These are phyloP conservation scores for Boechera retrofracta DNA, from an alignment of 345 rosid genomes.

Conservation along the genomic window DNA sequence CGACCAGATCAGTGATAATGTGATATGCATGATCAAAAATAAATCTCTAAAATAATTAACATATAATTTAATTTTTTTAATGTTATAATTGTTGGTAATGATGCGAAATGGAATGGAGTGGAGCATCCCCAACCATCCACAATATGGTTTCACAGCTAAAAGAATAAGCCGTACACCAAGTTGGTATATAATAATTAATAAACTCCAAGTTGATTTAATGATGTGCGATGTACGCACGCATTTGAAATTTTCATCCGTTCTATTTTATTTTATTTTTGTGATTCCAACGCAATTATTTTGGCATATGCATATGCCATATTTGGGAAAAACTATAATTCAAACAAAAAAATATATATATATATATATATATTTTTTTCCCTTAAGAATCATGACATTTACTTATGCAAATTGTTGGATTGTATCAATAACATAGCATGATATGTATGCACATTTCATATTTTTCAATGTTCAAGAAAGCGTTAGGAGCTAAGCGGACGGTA, in stretches of 20 bases:
- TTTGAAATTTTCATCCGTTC: neutral
- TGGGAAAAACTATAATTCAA: slow-evolving; percentile 43
- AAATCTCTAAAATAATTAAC: neutral
- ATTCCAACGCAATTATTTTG: slow-evolving; percentile 26
- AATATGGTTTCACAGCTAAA: slow-evolving; percentile 32
- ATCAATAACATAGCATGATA: too few relatives aligned
- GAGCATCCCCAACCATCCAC: slow-evolving; percentile 37
- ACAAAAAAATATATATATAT: too few relatives aligned
- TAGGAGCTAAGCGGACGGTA: too few relatives aligned
- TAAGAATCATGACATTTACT: slow-evolving; percentile 1
- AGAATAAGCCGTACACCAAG: slow-evolving; percentile 42
- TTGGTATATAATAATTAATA: slow-evolving; percentile 5
- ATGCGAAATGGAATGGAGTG: slow-evolving; percentile 25
- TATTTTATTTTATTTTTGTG: slow-evolving; percentile 17
- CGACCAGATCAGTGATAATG: neutral
- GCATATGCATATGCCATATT: slow-evolving; percentile 28
- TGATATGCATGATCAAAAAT: slow-evolving; percentile 1
- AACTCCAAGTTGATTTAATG: slow-evolving; percentile 30
- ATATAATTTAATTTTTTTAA: neutral
- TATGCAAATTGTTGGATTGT: neutral
- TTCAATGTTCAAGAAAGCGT: too few relatives aligned
- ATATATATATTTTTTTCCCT: too few relatives aligned
- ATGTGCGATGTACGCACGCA: slow-evolving; percentile 14
- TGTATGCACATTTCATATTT: too few relatives aligned
- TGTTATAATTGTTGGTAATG: slow-evolving; percentile 14